A percentile compares a stretch with the other conserved stretches of the same genome.
These are phyloP conservation scores for Carpinus viminea DNA, from an alignment of 306 rosid genomes.

Conservation along the genomic window DNA sequence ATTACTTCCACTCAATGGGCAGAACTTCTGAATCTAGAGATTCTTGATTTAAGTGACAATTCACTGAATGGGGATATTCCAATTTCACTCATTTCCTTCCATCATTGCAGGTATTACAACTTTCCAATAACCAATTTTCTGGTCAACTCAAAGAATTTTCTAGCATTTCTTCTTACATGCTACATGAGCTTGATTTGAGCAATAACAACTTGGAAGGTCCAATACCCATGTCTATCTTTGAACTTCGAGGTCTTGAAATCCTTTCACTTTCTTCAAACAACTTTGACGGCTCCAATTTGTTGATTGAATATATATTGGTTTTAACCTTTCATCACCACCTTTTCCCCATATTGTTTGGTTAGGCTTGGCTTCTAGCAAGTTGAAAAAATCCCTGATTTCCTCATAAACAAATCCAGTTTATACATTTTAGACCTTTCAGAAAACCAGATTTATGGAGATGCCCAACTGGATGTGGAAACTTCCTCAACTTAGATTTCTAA, in stretches of 20 bases:
- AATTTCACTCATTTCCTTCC: slow-evolving; percentile 22
- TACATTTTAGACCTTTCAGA: too few species aligned
- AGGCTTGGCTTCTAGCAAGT: neutral
- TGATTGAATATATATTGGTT: too few species aligned
- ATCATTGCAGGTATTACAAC: slow-evolving; percentile 1
- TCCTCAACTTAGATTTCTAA: neutral
- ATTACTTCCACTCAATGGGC: slow-evolving; percentile 17
- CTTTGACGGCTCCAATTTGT: neutral
- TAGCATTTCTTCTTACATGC: neutral
- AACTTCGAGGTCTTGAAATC: slow-evolving; percentile 7
- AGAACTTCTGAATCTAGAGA: slow-evolving; percentile 14
- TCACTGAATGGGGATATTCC: slow-evolving; percentile 32
- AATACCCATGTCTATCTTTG: slow-evolving; percentile 14
- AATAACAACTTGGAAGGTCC: slow-evolving; percentile 17
- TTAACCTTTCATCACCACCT: too few species aligned
- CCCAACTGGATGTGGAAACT: too few species aligned
- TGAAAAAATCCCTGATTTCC: slow-evolving; percentile 35
- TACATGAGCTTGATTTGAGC: neutral
- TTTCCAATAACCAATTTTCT: slow-evolving; percentile 26
- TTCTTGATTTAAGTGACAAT: slow-evolving; percentile 22
- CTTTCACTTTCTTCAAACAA: slow-evolving; percentile 32
- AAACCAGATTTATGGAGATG: too few species aligned
- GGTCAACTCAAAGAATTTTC: slow-evolving; percentile 26
- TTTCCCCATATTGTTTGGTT: neutral
- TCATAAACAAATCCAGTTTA: slow-evolving; percentile 1